Evolutionary conservation across 176 grass and related monocot genomes (phyloP).

Genomic region (Triticum turgidum): DNA sequence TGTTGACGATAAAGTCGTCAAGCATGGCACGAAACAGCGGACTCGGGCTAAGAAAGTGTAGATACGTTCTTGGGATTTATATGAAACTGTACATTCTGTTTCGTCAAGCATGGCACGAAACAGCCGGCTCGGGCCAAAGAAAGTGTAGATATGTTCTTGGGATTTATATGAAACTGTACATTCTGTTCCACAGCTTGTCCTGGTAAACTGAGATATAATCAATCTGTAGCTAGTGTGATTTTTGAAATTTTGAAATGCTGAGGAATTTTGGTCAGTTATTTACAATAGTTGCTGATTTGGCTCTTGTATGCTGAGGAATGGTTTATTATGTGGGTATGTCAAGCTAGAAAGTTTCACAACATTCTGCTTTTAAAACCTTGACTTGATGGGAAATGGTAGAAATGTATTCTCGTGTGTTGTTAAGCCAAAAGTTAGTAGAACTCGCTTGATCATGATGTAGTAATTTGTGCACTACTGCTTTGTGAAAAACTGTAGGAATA

Average conservation of each 20-base stretch:
- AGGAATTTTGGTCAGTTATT: not conserved
- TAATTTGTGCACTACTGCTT: not conserved
- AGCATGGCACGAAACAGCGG: constrained; percentile 91
- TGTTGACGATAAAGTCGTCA: constrained; percentile 93
- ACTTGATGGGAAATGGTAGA: not conserved
- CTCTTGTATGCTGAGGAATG: not conserved
- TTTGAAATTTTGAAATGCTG: not conserved
- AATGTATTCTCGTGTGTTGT: not conserved
- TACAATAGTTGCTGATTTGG: not conserved
- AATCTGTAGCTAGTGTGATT: not conserved
- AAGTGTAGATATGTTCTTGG: constrained; percentile 52
- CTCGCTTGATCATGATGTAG: not conserved
- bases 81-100: not conserved
- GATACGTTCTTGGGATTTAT: not conserved
- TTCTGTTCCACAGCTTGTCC: constrained; percentile 10
- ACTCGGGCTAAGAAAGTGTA: constrained; percentile 90
- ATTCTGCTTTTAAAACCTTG: not conserved
- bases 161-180: not conserved
- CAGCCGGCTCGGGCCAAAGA: constrained; percentile 82
- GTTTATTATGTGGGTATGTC: not conserved
- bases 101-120: constrained; percentile 87
- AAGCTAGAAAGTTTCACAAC: not conserved
- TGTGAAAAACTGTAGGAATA: not conserved
- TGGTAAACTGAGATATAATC: constrained; percentile 18
- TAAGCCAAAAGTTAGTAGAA: not conserved